Conservation (phyloP, 2,329 filamentous ascomycete genomes). For the Paraconiothyrium brasiliense region DNA sequence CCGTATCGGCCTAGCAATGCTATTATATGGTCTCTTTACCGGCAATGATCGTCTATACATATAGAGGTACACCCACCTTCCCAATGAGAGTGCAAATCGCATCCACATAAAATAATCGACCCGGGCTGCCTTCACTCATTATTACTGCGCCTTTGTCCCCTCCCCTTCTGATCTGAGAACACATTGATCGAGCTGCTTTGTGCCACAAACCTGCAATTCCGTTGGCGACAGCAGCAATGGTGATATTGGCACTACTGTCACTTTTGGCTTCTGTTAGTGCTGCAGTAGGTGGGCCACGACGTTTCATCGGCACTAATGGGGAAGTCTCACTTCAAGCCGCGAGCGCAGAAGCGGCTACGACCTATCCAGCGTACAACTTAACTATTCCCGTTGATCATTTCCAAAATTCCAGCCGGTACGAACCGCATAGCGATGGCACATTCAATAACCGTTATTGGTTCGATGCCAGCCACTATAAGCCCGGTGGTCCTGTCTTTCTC, state of each 20-base stretch:
- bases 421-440: conserved; percentile 73
- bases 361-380: conserved; percentile 50
- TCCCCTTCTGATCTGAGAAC: not conserved
- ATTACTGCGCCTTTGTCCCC: not conserved
- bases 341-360: not conserved
- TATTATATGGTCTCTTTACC: not conserved
- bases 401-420: conserved; percentile 79
- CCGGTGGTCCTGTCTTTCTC: conserved; percentile 82
- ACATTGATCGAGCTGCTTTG: not conserved
- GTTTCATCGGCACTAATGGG: not conserved
- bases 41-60: not conserved
- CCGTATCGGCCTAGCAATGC: not conserved
- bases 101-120: not conserved
- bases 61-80: not conserved
- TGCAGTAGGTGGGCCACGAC: not conserved
- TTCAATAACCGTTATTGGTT: conserved; percentile 85
- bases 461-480: conserved; percentile 76
- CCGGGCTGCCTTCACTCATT: not conserved
- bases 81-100: not conserved
- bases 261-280: not conserved
- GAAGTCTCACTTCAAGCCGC: not conserved
- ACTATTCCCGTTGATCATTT: conserved; percentile 74
- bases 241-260: not conserved
- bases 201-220: not conserved
- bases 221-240: not conserved